Base-by-base conservation (phyloP, 176 grass and related monocot species). In the Olyra latifolia region DNA sequence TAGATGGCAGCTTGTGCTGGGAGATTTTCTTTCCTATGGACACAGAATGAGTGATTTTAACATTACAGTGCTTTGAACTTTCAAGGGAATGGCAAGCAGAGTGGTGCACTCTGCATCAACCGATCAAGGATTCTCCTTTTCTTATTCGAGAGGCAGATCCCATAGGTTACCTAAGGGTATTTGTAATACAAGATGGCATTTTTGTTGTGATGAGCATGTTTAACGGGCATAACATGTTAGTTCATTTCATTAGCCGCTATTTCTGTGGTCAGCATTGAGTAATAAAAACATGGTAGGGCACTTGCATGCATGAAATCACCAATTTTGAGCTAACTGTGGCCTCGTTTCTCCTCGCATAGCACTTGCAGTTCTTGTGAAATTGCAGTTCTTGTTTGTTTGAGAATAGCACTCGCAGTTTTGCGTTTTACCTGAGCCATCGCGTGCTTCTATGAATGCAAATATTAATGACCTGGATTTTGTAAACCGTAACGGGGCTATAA, bases 121-220 rank as follows among this genome's bases (percentile, higher is more conserved):
- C 28, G 22, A 71, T 71, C 24, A 35, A 72, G 25, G 15, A 49
- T 50, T 71, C 10, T 71, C 8, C 19, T 10, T 28, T 71, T 32
- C 71, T 78, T 59, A 55, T 78, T 68, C 22, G 75, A 70, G 71
- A 16, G 62, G 65, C 22, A 10, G 45, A 77, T 40, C 35, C 17
- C 15, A 9, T 76, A 84, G 39, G 20, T 49, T 69, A 40, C 38
- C 56, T 54, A 47, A 25, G 49, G 54, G 61, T 35, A 63, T 62
- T 63, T 71, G 83, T 62, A 41, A 29, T n/a, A 32, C 66, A 32
- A 55, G 71, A 79, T 46, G 8, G 13, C 75, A 63, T 74, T 71
- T 85, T 85, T 85, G 44, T 50, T 55, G 45, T 35, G 72, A 35
- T 35, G 60, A 65, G 38, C 71, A 77, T 53, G 52, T 70, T 60